These are phyloP conservation scores for Diplogelasinospora grovesii DNA, from an alignment of 495 filamentous ascomycete genomes.

Conservation along the genomic window DNA sequence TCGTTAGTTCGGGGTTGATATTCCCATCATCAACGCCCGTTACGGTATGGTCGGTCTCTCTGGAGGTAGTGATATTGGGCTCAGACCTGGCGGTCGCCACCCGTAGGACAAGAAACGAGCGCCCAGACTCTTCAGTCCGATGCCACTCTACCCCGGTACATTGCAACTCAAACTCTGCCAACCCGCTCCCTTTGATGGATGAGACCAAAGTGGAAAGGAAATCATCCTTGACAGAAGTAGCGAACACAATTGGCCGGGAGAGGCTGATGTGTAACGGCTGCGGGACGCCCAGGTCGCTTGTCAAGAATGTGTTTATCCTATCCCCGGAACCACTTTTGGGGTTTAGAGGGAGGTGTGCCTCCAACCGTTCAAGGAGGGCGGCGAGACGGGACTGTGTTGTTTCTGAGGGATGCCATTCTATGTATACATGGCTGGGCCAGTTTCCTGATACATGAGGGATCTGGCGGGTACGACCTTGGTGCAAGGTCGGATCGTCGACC, in stretches of 20 bases:
- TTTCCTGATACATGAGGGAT: conserved; percentile 82
- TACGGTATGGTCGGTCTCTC: too few relatives aligned
- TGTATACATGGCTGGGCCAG: conserved; percentile 89
- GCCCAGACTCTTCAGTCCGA: conserved; percentile 53
- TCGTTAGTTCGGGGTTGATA: conserved; percentile 50
- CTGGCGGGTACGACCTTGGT: conserved; percentile 73
- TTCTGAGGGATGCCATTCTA: conserved; percentile 77
- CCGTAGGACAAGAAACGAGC: conserved; percentile 82
- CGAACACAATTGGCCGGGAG: conserved; percentile 64
- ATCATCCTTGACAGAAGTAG: conserved; percentile 53
- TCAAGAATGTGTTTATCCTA: conserved; percentile 60
- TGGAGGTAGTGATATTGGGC: too few relatives aligned
- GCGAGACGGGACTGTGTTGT: conserved; percentile 49
- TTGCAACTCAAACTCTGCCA: conserved; percentile 31
- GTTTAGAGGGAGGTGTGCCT: conserved; percentile 6
- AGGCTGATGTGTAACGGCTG: conserved; percentile 86
- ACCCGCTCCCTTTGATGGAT: conserved; percentile 15
- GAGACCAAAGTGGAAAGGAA: conserved; percentile 49
- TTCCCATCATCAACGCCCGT: too few relatives aligned
- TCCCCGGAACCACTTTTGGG: neutral
- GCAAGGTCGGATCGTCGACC: conserved; percentile 73
- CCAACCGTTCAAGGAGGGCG: conserved; percentile 40
- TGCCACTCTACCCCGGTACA: conserved; percentile 33
- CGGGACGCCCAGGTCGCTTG: conserved; percentile 68
- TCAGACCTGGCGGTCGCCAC: conserved; percentile 26